A percentile compares a stretch with the other conserved stretches of the same genome.
phyloP scores from a whole-genome alignment of 768 basidiomycete species.

The Mycena leptocephala region DNA sequence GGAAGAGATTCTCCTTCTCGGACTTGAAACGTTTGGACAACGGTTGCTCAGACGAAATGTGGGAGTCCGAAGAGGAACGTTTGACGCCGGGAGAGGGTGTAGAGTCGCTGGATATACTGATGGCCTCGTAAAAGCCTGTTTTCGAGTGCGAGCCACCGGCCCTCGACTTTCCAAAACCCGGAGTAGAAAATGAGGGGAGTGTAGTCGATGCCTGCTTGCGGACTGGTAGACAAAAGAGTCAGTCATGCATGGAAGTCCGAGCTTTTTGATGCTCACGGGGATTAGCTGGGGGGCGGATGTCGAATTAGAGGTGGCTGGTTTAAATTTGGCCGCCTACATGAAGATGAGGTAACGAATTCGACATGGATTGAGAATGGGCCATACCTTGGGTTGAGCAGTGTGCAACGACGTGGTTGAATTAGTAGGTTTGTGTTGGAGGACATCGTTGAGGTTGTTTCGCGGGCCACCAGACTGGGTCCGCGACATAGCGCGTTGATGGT shows the following conservation, averaged over 20 bases:
- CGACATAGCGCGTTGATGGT: slow-evolving; percentile 20
- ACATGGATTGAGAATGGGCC: background rate
- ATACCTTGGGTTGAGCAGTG: slow-evolving; percentile 39
- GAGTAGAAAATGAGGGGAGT: slow-evolving; percentile 63
- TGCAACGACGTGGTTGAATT: slow-evolving; percentile 27
- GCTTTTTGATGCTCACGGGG: background rate
- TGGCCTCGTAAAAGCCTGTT: slow-evolving; percentile 30
- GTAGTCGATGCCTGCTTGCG: slow-evolving; percentile 42
- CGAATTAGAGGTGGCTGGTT: slow-evolving; percentile 53
- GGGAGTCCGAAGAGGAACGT: slow-evolving; percentile 59
- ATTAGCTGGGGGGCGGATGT: slow-evolving; percentile 16
- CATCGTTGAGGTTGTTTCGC: slow-evolving; percentile 60
- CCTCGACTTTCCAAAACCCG: slow-evolving; percentile 56
- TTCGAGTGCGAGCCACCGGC: slow-evolving; percentile 22
- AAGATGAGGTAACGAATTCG: background rate
- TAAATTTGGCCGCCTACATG: slow-evolving; percentile 56
- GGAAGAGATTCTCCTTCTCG: slow-evolving; percentile 56
- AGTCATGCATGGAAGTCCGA: background rate
- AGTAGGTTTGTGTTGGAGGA: slow-evolving; percentile 46
- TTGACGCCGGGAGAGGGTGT: slow-evolving; percentile 54
- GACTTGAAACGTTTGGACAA: slow-evolving; percentile 53
- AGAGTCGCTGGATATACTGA: slow-evolving; percentile 58
- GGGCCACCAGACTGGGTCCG: slow-evolving; percentile 32
- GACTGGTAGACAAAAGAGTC: slow-evolving; percentile 28
- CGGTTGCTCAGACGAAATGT: slow-evolving; percentile 49